Evolutionary conservation across 257 asterid species (phyloP), one percentile per base, ranked within the genome.

Genomic region (Schizonepeta tenuifolia): DNA sequence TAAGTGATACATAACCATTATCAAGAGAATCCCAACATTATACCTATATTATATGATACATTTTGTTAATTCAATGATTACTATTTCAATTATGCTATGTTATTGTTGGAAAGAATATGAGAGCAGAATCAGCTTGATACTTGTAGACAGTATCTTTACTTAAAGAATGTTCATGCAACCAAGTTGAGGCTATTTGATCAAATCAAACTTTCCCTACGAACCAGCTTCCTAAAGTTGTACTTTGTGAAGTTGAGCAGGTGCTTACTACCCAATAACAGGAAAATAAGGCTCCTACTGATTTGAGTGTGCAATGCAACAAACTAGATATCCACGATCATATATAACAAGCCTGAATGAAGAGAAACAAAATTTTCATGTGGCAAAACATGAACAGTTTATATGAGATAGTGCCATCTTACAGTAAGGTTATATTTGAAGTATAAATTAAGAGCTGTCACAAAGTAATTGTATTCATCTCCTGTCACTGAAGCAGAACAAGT

Each of bases 371-470:
- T 54, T 46, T 51, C 49, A 36, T 72, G 47, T 62, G 54, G 65
- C 5, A 65, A 31, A 56, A 56, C 9, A 58, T 2, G 53, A 63
- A 67, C 21, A 46, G 40, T 60, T 53, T 38, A 64, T 24, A 60
- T 58, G 64, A 59, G 50, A 53, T n/a, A 76, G 67, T 1, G 57
- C 40, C 72, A 66, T 67, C 99, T 87, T 87, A 95, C 99, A 10
- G 99, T 90, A 80, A 90, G 89, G 21, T 95, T 92, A 70, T 87
- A 88, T 69, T 95, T 84, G 91, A 86, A 87, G 78, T 87, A 95
- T n/a, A 87, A 55, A 77, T 88, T 88, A 77, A 95, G 92, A 14
- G 88, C 55, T 12, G 85, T 92, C 83, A 85, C 57, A 72, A 95
- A 95, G 83, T 88, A 95, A 26, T 41, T 83, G 80, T 90, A 88